Evolutionary conservation across 2,329 filamentous ascomycete genomes (phyloP).

Genomic region (Cryphonectria radicalis): DNA sequence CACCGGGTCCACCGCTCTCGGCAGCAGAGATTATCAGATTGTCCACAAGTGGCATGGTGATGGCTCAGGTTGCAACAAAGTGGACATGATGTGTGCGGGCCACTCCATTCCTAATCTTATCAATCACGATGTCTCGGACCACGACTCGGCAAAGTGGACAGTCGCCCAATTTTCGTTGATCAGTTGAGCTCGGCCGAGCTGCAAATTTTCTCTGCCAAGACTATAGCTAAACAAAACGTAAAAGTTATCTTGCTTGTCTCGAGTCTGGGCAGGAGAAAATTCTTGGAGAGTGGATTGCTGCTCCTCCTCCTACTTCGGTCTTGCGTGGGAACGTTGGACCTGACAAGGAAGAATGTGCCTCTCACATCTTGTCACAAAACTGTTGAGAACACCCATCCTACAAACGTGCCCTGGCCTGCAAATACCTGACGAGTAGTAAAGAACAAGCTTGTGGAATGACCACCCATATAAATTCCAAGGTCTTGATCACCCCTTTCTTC

Average conservation of each 20-base stretch:
- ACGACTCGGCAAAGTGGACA: neutral
- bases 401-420: no score
- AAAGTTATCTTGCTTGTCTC: neutral
- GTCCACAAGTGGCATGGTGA: neutral
- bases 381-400: no score
- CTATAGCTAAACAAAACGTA: neutral
- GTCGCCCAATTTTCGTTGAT: neutral
- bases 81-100: neutral
- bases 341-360: neutral
- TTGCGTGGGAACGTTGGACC: neutral
- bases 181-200: neutral
- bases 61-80: neutral
- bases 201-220: slow-evolving; percentile 15
- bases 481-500: neutral
- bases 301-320: slow-evolving; percentile 1
- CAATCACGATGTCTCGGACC: slow-evolving; percentile 8
- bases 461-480: neutral
- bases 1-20: neutral
- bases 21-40: neutral
- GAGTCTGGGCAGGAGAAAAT: neutral
- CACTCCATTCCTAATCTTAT: slow-evolving; percentile 23
- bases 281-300: neutral
- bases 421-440: no score
- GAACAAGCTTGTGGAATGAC: neutral
- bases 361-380: no score